Evolutionary conservation across 371 early-diverging fungal species (phyloP).

Genomic region (Apophysomyces ossiformis): DNA sequence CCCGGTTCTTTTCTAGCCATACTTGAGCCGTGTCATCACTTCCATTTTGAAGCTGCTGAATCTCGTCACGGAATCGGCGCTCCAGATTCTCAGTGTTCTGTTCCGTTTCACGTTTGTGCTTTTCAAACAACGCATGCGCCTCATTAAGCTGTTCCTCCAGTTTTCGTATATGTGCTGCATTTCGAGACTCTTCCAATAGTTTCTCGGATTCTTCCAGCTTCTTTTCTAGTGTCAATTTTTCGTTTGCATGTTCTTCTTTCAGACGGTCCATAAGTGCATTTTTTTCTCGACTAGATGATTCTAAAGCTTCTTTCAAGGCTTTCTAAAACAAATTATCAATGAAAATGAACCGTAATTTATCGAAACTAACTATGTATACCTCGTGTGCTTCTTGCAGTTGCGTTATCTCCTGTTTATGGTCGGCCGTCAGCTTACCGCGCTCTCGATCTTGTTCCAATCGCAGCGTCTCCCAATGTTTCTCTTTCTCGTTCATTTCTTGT

Average conservation of each 20-base stretch:
- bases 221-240: conserved; percentile 13
- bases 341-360: neutral
- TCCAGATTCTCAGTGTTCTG: conserved; percentile 35
- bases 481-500: conserved; percentile 14
- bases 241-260: conserved; percentile 11
- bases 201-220: conserved; percentile 18
- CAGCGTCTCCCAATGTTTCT: conserved; percentile 4
- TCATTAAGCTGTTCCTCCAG: conserved; percentile 34
- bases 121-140: conserved; percentile 26
- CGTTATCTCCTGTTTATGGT: conserved; percentile 15
- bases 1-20: conserved; percentile 48
- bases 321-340: conserved; percentile 12
- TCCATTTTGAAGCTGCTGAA: conserved; percentile 41
- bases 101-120: conserved; percentile 28
- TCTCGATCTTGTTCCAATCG: conserved; percentile 16
- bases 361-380: neutral
- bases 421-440: conserved; percentile 10
- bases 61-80: conserved; percentile 43
- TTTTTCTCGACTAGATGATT: conserved; percentile 7
- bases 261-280: conserved; percentile 5
- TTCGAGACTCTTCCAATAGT: conserved; percentile 25
- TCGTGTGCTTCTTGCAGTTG: conserved; percentile 1
- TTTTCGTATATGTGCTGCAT: conserved; percentile 33
- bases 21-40: conserved; percentile 47
- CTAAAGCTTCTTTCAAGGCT: conserved; percentile 14